Conservation (phyloP, 2,329 filamentous ascomycete genomes). For the Parascedosporium putredinis region DNA sequence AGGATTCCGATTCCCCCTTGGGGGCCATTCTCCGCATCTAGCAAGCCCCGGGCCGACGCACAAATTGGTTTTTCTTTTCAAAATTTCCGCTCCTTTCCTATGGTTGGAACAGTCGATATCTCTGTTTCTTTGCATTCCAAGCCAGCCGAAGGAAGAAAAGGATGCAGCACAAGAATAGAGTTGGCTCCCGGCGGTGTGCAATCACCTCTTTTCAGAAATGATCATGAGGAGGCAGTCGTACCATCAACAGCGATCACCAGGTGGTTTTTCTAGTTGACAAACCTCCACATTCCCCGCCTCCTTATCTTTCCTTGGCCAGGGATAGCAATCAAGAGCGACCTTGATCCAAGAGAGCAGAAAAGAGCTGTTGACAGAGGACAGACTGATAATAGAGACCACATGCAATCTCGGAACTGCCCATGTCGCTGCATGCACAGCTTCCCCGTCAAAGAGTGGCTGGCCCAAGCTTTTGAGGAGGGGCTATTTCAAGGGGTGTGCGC, state of each 20-base stretch:
- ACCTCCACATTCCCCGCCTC: not conserved
- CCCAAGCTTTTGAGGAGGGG: not conserved
- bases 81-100: not conserved
- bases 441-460: not conserved
- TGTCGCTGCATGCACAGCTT: slow-evolving; percentile 1
- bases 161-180: too few relatives aligned
- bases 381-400: too few relatives aligned
- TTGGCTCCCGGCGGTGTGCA: not conserved
- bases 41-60: too few relatives aligned
- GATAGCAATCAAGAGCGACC: too few relatives aligned
- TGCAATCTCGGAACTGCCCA: not conserved
- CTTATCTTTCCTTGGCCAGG: not conserved
- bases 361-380: too few relatives aligned
- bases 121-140: too few relatives aligned
- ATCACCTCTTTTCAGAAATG: too few relatives aligned
- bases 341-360: not conserved
- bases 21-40: too few relatives aligned
- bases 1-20: too few relatives aligned
- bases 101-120: too few relatives aligned
- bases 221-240: not conserved
- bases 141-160: too few relatives aligned
- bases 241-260: not conserved
- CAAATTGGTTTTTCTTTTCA: too few relatives aligned
- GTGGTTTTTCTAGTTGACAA: not conserved
- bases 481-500: not conserved